Evolutionary conservation across 2,329 filamentous ascomycete species (phyloP).

Genomic region (Fusarium tjaetaba): DNA sequence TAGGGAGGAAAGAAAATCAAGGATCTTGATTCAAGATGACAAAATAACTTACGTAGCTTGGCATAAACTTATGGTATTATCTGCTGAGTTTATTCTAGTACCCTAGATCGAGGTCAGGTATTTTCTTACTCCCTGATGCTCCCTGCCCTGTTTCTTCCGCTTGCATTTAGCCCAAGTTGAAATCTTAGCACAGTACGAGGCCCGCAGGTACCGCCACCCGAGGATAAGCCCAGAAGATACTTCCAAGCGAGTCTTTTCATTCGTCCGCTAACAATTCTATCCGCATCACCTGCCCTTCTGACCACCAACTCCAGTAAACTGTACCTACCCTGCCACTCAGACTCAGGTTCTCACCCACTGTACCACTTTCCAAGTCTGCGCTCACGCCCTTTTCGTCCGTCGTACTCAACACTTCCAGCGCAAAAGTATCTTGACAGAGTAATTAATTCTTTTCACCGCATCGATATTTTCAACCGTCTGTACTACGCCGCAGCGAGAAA

Average conservation of each 20-base stretch:
- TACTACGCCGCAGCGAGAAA: slow-evolving; percentile 26
- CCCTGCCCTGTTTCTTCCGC: slow-evolving; percentile 39
- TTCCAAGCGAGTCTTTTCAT: background rate
- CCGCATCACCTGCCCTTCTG: slow-evolving; percentile 43
- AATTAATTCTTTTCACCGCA: background rate
- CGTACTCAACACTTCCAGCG: slow-evolving; percentile 16
- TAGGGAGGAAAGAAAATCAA: background rate
- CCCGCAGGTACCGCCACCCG: slow-evolving; percentile 1
- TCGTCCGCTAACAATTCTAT: slow-evolving; percentile 40
- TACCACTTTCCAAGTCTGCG: slow-evolving; percentile 28
- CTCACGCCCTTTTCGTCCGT: slow-evolving; percentile 30
- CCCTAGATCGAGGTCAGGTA: background rate
- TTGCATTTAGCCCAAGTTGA: slow-evolving; percentile 20
- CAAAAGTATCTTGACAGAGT: background rate
- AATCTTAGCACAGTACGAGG: slow-evolving; percentile 18
- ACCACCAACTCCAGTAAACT: slow-evolving; percentile 25
- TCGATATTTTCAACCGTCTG: slow-evolving; percentile 10
- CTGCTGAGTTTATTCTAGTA: background rate
- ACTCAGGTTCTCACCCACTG: slow-evolving; percentile 31
- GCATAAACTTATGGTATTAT: rapidly evolving
- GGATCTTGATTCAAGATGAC: background rate
- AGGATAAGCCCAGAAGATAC: slow-evolving; percentile 22
- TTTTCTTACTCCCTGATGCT: background rate
- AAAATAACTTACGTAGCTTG: background rate
- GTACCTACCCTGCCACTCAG: slow-evolving; percentile 17